These are phyloP conservation scores for Viola pubescens DNA, from an alignment of 441 rosid species.

Conservation along the genomic window DNA sequence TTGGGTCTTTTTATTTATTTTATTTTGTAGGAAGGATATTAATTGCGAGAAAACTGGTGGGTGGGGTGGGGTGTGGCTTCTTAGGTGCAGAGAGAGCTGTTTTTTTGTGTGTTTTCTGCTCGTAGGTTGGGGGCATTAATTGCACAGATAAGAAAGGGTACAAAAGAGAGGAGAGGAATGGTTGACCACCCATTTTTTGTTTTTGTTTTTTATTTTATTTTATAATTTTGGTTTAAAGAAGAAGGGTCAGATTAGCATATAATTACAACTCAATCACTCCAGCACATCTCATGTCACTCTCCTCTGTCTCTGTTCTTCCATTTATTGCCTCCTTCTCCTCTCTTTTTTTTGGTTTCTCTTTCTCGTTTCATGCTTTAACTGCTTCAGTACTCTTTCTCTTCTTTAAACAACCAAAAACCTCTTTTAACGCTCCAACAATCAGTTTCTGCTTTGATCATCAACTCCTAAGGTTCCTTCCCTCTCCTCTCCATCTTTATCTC, in stretches of 20 bases:
- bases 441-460: too few species aligned
- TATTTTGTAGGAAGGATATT: slow-evolving; percentile 25
- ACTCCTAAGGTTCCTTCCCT: too few species aligned
- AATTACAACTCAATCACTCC: slow-evolving; percentile 8
- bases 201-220: too few species aligned
- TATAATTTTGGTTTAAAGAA: background rate
- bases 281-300: background rate
- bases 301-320: background rate
- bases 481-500: background rate
- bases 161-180: too few species aligned
- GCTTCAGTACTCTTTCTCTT: too few species aligned
- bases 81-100: slow-evolving; percentile 6
- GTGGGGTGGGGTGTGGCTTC: background rate
- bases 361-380: too few species aligned
- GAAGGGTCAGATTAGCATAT: slow-evolving; percentile 10
- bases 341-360: too few species aligned
- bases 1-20: background rate
- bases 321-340: background rate
- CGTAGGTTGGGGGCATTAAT: slow-evolving; percentile 27
- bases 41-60: slow-evolving; percentile 28
- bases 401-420: too few species aligned
- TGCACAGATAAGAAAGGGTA: slow-evolving; percentile 18
- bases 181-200: slow-evolving; percentile 1
- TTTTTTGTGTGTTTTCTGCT: slow-evolving; percentile 16
- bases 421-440: too few species aligned